These are phyloP conservation scores for Theileria annulata DNA, from an alignment of 169 alveolate species.

Conservation along the genomic window DNA sequence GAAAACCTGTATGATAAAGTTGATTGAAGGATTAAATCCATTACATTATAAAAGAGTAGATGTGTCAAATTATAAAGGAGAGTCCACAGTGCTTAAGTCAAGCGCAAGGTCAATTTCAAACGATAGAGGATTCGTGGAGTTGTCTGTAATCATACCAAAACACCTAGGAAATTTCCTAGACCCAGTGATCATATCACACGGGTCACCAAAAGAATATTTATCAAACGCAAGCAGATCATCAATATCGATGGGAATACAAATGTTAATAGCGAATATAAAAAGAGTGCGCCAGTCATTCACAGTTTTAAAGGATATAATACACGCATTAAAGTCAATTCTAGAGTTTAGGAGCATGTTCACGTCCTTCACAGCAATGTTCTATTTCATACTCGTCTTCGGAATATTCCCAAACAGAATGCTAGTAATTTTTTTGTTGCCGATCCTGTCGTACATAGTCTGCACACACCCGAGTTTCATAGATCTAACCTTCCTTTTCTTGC, in stretches of 20 bases:
- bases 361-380: slow-evolving; percentile 47
- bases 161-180: slow-evolving; percentile 56
- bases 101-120: slow-evolving; percentile 26
- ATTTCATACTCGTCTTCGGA: slow-evolving; percentile 37
- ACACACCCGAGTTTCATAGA: slow-evolving; percentile 28
- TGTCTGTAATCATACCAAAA: slow-evolving; percentile 60
- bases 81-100: slow-evolving; percentile 33
- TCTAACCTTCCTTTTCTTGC: slow-evolving; percentile 23
- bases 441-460: slow-evolving; percentile 30
- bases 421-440: slow-evolving; percentile 26
- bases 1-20: slow-evolving; percentile 44
- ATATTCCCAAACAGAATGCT: slow-evolving; percentile 54
- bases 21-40: slow-evolving; percentile 54
- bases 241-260: slow-evolving; percentile 49
- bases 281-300: slow-evolving; percentile 40
- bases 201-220: slow-evolving; percentile 56
- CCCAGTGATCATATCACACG: slow-evolving; percentile 46
- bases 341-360: slow-evolving; percentile 29
- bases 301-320: slow-evolving; percentile 13
- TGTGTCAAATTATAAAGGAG: slow-evolving; percentile 22
- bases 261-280: slow-evolving; percentile 51
- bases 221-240: slow-evolving; percentile 52
- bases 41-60: slow-evolving; percentile 50
- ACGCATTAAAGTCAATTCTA: slow-evolving; percentile 36
- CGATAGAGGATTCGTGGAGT: slow-evolving; percentile 47